Conservation (phyloP, 805 yeast species). For the Yarrowia yakushimensis region DNA sequence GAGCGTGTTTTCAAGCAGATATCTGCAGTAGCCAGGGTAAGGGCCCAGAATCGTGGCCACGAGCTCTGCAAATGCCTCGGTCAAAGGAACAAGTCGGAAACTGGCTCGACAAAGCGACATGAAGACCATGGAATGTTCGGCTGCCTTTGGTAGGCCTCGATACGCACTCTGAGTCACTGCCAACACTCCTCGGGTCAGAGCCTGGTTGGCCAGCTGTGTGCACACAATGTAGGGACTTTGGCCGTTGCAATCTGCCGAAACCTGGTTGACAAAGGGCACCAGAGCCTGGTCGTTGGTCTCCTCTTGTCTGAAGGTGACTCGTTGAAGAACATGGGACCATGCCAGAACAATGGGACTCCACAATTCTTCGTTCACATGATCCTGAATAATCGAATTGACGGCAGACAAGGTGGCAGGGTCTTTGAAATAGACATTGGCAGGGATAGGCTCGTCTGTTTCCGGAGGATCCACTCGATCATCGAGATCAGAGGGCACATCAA, state of each 20-base stretch:
- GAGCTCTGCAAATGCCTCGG: slow-evolving; percentile 11
- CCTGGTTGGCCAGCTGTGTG: neutral
- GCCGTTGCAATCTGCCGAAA: slow-evolving; percentile 5
- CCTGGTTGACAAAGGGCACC: slow-evolving; percentile 2
- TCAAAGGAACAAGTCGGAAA: neutral
- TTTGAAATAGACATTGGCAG: slow-evolving; percentile 13
- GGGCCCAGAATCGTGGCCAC: slow-evolving; percentile 26
- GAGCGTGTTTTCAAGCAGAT: slow-evolving; percentile 47
- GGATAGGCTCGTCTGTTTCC: neutral
- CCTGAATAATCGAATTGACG: slow-evolving; percentile 28
- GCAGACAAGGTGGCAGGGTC: slow-evolving; percentile 30
- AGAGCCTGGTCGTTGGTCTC: slow-evolving; percentile 23
- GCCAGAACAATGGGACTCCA: slow-evolving; percentile 31
- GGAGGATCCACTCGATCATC: slow-evolving; percentile 8
- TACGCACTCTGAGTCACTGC: neutral
- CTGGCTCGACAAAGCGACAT: slow-evolving; percentile 22
- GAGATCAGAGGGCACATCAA: slow-evolving; percentile 25
- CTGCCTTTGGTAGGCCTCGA: neutral
- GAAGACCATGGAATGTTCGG: slow-evolving; percentile 3
- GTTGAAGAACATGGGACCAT: slow-evolving; percentile 35
- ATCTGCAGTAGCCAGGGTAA: slow-evolving; percentile 47
- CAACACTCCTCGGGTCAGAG: neutral
- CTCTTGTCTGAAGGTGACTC: slow-evolving; percentile 31
- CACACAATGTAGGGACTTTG: slow-evolving; percentile 9
- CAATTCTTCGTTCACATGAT: neutral